These are phyloP conservation scores for Bocquillonia castaneifolia DNA, from an alignment of 441 rosid species.

Conservation along the genomic window DNA sequence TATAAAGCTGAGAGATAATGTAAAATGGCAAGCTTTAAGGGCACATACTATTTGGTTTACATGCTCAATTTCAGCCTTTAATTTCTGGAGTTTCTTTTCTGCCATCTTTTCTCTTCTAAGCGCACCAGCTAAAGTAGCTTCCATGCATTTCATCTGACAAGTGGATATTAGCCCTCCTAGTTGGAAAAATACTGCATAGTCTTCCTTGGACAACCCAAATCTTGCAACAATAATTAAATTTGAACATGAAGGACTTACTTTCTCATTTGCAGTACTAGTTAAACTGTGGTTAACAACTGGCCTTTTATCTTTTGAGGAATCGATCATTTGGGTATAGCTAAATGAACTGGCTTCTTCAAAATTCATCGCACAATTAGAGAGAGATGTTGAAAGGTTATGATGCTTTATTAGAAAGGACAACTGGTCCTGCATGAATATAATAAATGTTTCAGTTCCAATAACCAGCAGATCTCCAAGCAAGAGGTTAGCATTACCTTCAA, in stretches of 20 bases:
- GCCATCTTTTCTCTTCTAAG: constrained; percentile 68
- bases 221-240: constrained; percentile 13
- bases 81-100: constrained; percentile 43
- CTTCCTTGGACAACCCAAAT: constrained; percentile 7
- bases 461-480: constrained; percentile 19
- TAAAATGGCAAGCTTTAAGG: constrained; percentile 16
- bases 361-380: constrained; percentile 31
- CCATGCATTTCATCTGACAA: constrained; percentile 41
- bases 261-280: constrained; percentile 31
- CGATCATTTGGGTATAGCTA: constrained; percentile 25
- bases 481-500: constrained; percentile 50
- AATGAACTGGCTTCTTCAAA: constrained; percentile 36
- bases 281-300: constrained; percentile 28
- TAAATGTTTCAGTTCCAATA: constrained; percentile 23
- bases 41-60: constrained; percentile 51
- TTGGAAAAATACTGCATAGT: constrained; percentile 17
- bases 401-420: constrained; percentile 55
- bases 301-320: constrained; percentile 31
- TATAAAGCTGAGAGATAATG: constrained; percentile 8
- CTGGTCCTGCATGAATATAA: constrained; percentile 51
- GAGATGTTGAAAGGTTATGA: constrained; percentile 41
- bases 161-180: constrained; percentile 20
- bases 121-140: constrained; percentile 46
- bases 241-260: constrained; percentile 37
- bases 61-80: constrained; percentile 59